Evolutionary conservation across 2,329 filamentous ascomycete species (phyloP), one percentile per base, ranked within the genome.

Genomic region (Coniochaeta ligniaria): DNA sequence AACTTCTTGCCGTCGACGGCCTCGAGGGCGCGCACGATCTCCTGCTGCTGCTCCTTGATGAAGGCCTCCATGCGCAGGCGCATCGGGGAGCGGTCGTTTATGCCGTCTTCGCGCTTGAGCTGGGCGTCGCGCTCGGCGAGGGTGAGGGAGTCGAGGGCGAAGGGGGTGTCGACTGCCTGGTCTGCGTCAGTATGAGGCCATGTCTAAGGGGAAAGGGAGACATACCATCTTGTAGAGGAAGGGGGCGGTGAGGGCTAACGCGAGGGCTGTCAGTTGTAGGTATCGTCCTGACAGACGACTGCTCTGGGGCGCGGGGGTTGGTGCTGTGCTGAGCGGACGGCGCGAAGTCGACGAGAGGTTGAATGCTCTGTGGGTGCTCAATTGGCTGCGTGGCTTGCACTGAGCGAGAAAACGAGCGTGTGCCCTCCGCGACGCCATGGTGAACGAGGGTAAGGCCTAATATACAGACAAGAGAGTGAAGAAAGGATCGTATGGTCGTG

Each of bases 61-160:
- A 98, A 90, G 69, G 91, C 86, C 76, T 99, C 95, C 95, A 99
- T 98, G 64, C 94, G 91, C 61, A 99, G 83, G 60, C 95, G 92
- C 94, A 99, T 98, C 1, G 95, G 93, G 16, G 94, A 97, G 68
- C 87, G 80, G 61, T 87, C 83, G 56, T 82, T 88, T 57, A 98
- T 83, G 64, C 86, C 85, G 60, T 85, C 83, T 73, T 95, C 90
- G 63, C 89, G 87, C 76, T 95, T 96, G 66, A 85, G 83, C 63
- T 92, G 82, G 65, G 85, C 86, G 74, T 98, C 95, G 68, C 91
- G 86, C 71, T 96, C 91, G 68, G 92, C 92, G 66, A 97, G 90
- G 45, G 89, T 84, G 33, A 90, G 82, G 55, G 77, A 70, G 67
- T 93, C 89, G 69, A 85, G 76, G 60, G 77, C 73, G 60, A 75